A percentile compares a stretch with the other conserved stretches of the same genome.
Conservation (phyloP, 2,329 filamentous ascomycete genomes). For the Didymella exigua region DNA sequence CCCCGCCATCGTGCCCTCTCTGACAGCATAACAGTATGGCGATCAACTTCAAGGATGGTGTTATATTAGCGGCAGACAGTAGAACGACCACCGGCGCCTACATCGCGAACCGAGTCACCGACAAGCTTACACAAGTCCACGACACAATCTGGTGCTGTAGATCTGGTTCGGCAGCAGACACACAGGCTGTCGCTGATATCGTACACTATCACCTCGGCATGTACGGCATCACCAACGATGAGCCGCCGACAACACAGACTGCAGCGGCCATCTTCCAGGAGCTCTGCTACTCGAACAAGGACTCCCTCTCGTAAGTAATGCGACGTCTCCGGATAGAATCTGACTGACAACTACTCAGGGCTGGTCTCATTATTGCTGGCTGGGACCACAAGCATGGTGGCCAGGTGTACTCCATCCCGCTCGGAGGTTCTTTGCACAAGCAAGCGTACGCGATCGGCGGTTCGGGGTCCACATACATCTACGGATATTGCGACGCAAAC, state of each 20-base stretch:
- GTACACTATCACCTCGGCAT: constrained; percentile 95
- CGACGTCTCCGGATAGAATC: not conserved
- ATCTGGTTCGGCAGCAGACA: constrained; percentile 95
- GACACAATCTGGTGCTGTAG: constrained; percentile 99
- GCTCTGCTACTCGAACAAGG: constrained; percentile 97
- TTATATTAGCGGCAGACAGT: constrained; percentile 96
- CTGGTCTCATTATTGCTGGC: constrained; percentile 97
- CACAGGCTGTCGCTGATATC: constrained; percentile 96
- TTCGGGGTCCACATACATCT: constrained; percentile 98
- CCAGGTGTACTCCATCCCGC: constrained; percentile 95
- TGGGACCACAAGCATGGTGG: constrained; percentile 95
- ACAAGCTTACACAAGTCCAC: constrained; percentile 98
- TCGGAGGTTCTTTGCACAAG: constrained; percentile 97
- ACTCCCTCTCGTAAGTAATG: constrained; percentile 75
- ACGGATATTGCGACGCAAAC: constrained; percentile 96
- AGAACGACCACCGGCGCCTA: constrained; percentile 97
- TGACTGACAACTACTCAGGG: constrained; percentile 59
- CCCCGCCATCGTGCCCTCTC: constrained; percentile 24
- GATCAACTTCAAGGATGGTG: constrained; percentile 97
- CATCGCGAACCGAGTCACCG: constrained; percentile 98
- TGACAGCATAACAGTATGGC: constrained; percentile 74
- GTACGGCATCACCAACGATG: constrained; percentile 88
- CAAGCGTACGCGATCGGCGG: constrained; percentile 94
- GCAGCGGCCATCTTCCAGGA: constrained; percentile 97
- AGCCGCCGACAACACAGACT: constrained; percentile 90